phyloP scores from a whole-genome alignment of 1,284 basidiomycete genomes.

The Moniliella sp. region DNA sequence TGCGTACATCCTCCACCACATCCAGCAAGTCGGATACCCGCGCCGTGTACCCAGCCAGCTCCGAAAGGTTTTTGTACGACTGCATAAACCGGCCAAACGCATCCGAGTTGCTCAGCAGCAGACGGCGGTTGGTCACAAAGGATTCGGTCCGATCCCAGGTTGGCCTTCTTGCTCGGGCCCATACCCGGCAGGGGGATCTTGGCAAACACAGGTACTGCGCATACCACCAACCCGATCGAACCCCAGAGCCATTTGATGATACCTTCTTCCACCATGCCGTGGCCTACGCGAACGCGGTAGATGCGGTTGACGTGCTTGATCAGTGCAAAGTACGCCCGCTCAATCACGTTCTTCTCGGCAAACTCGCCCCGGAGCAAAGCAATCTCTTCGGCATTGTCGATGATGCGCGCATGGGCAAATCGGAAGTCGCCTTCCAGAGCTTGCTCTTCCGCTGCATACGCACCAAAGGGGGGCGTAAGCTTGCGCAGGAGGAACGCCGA shows the following conservation, averaged over 20 bases:
- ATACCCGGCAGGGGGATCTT: conserved; percentile 61
- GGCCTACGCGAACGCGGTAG: conserved; percentile 61
- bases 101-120: conserved; percentile 49
- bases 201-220: conserved; percentile 86
- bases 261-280: conserved; percentile 61
- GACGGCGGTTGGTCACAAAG: conserved; percentile 76
- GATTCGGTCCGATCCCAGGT: conserved; percentile 31
- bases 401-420: conserved; percentile 75
- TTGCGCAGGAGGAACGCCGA: conserved; percentile 18
- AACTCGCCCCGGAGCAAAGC: conserved; percentile 77
- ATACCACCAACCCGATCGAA: conserved; percentile 69
- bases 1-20: conserved; percentile 67
- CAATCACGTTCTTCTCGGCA: conserved; percentile 75
- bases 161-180: conserved; percentile 11
- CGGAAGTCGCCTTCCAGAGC: conserved; percentile 62
- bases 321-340: conserved; percentile 67
- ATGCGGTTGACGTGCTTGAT: conserved; percentile 73
- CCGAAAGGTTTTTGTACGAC: conserved; percentile 73
- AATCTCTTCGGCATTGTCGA: conserved; percentile 77
- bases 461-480: conserved; percentile 70
- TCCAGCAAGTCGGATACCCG: conserved; percentile 71
- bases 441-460: conserved; percentile 54
- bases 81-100: conserved; percentile 57
- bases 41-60: conserved; percentile 82
- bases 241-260: conserved; percentile 94